Base-by-base conservation (phyloP, 2,329 filamentous ascomycete species). In the Fusarium sp. region DNA sequence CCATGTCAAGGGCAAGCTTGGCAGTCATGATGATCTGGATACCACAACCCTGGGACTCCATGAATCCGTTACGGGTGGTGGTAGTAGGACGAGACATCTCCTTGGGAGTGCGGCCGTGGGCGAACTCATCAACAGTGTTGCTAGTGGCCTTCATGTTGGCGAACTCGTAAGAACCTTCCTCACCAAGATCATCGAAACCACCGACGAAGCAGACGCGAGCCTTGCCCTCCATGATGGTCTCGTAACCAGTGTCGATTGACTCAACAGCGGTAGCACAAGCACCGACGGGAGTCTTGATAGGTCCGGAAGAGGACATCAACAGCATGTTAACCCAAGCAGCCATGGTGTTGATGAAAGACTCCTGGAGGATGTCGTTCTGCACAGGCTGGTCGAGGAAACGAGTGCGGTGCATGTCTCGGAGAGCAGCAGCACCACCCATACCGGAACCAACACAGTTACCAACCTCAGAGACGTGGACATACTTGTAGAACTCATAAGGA, bases 311-410 rank as follows among this genome's bases (percentile, higher is more conserved):
- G 7, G 96, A 99, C 70, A 99, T 86, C 70, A 99, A 86, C 83
- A 99, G 86, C 96, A 99, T 99, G 86, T 99, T 99, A 61, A 99
- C 94, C 96, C 96, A 99, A 18, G 96, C 96, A 75, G 93, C 92
- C 95, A 99, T 99, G 59, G 96, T 99, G 87, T 99, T 99, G 88
- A 99, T 98, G 87, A 99, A 99, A 14, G 96, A 98, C 83, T 99
- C 96, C 79, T 99, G 97, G 16, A 99, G 88, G 79, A 99, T 98
- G 79, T 99, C 96, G 83, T 98, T 99, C 83, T 99, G 97, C 52
- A 99, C 89, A 59, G 95, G 96, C 85, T 94, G 96, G 84, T 99
- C 96, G 69, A 98, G 87, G 89, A 91, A 98, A 65, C 96, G 92
- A 81, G 98, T 95, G 82, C 95, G 96, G 87, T 98, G 97, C 95